Conservation (phyloP, 1,284 basidiomycete genomes). For the Boletus smithii region DNA sequence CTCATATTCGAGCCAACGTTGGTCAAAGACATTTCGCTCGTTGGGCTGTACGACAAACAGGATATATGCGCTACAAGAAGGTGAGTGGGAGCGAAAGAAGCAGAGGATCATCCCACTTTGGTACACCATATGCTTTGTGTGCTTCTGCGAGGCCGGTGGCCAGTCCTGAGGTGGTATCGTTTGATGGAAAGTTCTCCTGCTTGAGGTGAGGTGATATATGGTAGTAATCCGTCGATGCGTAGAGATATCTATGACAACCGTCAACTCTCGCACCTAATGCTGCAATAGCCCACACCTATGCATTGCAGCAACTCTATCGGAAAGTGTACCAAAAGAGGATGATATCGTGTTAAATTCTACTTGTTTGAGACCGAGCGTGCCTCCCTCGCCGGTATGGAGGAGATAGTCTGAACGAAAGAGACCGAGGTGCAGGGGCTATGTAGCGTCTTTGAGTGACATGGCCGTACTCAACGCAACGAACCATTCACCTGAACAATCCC, state of each 20-base stretch:
- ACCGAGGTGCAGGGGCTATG: slow-evolving; percentile 79
- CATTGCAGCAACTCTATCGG: slow-evolving; percentile 68
- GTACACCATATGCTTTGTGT: slow-evolving; percentile 69
- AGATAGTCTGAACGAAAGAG: slow-evolving; percentile 97
- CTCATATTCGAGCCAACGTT: slow-evolving; percentile 85
- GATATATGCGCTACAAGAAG: slow-evolving; percentile 55
- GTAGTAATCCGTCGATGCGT: slow-evolving; percentile 64
- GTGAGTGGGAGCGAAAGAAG: neutral
- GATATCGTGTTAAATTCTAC: slow-evolving; percentile 99
- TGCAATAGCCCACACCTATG: slow-evolving; percentile 58
- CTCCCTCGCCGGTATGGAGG: slow-evolving; percentile 54
- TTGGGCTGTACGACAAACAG: slow-evolving; percentile 87
- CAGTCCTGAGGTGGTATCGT: slow-evolving; percentile 71
- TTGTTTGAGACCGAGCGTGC: slow-evolving; percentile 71
- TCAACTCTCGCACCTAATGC: neutral
- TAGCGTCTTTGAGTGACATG: slow-evolving; percentile 3
- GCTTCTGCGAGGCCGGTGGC: slow-evolving; percentile 77
- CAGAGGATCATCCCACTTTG: slow-evolving; percentile 39
- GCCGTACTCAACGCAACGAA: neutral
- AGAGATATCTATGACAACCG: slow-evolving; percentile 55
- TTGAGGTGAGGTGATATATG: slow-evolving; percentile 53
- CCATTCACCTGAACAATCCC: slow-evolving; percentile 44
- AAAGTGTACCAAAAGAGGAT: slow-evolving; percentile 84
- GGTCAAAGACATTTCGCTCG: slow-evolving; percentile 97
- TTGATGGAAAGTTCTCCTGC: slow-evolving; percentile 65